Conservation (phyloP, 495 filamentous ascomycete genomes). For the Penicillium paradoxum region DNA sequence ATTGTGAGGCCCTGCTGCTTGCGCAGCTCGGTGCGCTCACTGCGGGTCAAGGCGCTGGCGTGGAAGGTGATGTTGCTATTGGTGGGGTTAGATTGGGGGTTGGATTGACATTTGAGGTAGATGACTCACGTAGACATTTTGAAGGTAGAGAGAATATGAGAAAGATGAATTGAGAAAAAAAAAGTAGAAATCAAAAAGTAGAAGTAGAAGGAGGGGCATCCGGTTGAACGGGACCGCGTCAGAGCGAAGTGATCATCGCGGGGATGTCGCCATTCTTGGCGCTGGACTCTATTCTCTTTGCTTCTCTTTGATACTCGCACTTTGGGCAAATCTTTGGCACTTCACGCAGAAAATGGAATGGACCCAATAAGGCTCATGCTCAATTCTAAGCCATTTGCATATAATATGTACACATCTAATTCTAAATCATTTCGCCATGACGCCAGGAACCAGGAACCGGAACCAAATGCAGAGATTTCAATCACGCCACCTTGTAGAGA, state of each 20-base stretch:
- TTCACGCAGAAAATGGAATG: too few relatives aligned
- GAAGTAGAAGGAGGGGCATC: conserved; percentile 3
- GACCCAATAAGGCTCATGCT: too few relatives aligned
- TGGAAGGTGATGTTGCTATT: conserved; percentile 98
- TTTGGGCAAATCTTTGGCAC: too few relatives aligned
- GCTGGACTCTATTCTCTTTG: neutral
- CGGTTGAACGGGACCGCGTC: conserved; percentile 19
- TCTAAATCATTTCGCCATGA: neutral
- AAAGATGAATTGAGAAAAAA: conserved; percentile 1
- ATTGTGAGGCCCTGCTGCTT: conserved; percentile 88
- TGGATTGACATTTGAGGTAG: neutral
- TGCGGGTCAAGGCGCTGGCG: conserved; percentile 76
- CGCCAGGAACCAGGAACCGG: conserved; percentile 23
- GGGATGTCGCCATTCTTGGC: conserved; percentile 8
- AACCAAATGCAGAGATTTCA: conserved; percentile 14
- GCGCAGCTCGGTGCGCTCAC: conserved; percentile 73
- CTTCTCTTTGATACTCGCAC: neutral
- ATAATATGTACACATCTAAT: neutral
- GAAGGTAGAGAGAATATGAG: conserved; percentile 18
- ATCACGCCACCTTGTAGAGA: conserved; percentile 28
- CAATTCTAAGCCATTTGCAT: neutral
- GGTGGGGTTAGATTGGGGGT: conserved; percentile 8
- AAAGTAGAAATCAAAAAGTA: conserved; percentile 3
- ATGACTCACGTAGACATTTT: conserved; percentile 46
- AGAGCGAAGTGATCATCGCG: conserved; percentile 22